Conservation (phyloP, 345 rosid species). For the Melaleuca quinquenervia region DNA sequence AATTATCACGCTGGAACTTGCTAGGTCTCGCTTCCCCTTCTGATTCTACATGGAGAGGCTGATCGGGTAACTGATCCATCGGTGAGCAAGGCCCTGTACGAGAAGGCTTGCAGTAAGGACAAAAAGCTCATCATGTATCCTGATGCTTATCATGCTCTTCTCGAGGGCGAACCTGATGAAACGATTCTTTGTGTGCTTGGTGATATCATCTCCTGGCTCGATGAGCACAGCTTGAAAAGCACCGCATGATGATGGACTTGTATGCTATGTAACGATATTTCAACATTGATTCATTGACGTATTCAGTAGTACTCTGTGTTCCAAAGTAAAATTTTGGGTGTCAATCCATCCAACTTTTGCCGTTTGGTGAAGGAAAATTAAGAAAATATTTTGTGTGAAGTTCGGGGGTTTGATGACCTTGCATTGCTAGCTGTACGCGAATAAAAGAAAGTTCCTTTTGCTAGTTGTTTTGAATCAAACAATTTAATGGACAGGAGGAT, state of each 20-base stretch:
- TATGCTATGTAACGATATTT: not conserved
- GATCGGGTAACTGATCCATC: constrained; percentile 85
- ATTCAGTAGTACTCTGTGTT: not conserved
- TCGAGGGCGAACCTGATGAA: constrained; percentile 93
- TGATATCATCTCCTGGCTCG: constrained; percentile 78
- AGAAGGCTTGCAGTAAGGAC: constrained; percentile 73
- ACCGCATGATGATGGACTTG: not conserved
- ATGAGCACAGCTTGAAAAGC: constrained; percentile 25
- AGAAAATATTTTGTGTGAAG: not conserved
- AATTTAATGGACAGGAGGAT: not conserved
- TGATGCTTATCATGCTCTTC: constrained; percentile 63
- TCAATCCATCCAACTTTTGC: not conserved
- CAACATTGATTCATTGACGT: not conserved
- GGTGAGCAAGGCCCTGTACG: constrained; percentile 68
- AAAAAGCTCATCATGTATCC: constrained; percentile 57
- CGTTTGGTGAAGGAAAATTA: not conserved
- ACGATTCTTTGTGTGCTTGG: constrained; percentile 44
- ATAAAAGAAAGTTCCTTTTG: not conserved
- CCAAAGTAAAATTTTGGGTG: not conserved
- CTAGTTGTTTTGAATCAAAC: not conserved
- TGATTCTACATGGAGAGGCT: constrained; percentile 81
- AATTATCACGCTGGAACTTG: not conserved
- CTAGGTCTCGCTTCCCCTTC: constrained; percentile 72
- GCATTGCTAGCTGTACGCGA: not conserved
- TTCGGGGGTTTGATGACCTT: not conserved